Evolutionary conservation across 371 early-diverging fungal species (phyloP).

Genomic region (Fennellomyces sp.): DNA sequence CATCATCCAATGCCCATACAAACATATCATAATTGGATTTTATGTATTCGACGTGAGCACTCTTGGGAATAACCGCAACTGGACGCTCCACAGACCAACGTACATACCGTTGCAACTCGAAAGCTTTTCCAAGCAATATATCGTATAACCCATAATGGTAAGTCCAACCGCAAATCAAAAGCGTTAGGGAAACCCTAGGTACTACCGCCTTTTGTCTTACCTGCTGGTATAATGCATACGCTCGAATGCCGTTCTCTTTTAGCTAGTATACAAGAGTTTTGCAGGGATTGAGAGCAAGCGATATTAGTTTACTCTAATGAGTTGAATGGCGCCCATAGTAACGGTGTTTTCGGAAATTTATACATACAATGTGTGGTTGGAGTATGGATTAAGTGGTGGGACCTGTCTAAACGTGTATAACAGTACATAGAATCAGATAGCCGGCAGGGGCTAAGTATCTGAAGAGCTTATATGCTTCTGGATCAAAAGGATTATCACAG

Average conservation of each 20-base stretch:
- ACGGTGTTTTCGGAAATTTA: not conserved
- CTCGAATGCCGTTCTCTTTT: not conserved
- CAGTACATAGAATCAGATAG: not conserved
- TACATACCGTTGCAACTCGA: no score
- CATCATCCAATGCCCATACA: slow-evolving; percentile 19
- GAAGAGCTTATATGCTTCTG: not conserved
- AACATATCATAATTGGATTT: slow-evolving; percentile 23
- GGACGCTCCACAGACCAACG: slow-evolving; percentile 54
- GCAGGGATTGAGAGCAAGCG: not conserved
- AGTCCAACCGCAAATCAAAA: no score
- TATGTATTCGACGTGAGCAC: slow-evolving; percentile 40
- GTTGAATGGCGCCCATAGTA: not conserved
- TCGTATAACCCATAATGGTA: not conserved
- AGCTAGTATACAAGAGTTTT: not conserved
- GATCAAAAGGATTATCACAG: not conserved
- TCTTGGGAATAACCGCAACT: slow-evolving; percentile 66
- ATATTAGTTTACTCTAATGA: not conserved
- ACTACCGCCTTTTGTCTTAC: not conserved
- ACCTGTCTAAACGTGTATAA: not conserved
- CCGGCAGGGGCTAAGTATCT: not conserved
- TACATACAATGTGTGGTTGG: not conserved
- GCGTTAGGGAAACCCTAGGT: not conserved
- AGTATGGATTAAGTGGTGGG: not conserved
- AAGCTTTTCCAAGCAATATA: not conserved
- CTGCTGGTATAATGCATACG: not conserved